Percentiles rank a stretch among this genome's conserved stretches.
Conservation (phyloP, 345 rosid genomes). For the Aegle marmelos region DNA sequence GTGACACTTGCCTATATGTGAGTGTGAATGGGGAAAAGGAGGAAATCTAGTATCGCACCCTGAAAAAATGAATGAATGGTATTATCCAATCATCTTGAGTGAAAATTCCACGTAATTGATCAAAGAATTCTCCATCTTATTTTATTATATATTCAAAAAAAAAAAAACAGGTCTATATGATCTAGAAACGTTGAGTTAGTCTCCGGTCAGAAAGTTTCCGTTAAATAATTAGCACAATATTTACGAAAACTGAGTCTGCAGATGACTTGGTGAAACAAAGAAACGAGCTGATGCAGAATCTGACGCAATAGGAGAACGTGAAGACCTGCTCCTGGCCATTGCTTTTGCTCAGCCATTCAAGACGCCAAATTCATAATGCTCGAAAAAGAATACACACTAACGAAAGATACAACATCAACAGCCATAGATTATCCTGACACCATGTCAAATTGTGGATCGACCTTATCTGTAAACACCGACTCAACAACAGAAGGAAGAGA, state of each 20-base stretch:
- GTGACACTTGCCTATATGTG: neutral
- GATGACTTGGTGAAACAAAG: neutral
- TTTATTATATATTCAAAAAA: no score
- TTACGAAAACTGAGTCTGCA: neutral
- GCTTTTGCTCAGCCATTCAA: neutral
- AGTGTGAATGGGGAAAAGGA: neutral
- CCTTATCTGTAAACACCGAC: neutral
- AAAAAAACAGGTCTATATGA: no score
- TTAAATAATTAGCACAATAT: neutral
- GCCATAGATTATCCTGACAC: neutral
- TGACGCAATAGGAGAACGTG: neutral
- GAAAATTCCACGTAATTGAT: neutral
- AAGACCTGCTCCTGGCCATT: neutral
- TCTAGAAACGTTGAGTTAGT: neutral
- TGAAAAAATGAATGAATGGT: neutral
- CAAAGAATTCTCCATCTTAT: neutral
- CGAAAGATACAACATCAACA: neutral
- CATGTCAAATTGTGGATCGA: neutral
- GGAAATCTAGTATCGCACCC: neutral
- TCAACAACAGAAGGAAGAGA: neutral
- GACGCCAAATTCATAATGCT: neutral
- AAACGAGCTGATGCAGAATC: neutral
- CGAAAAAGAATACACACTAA: neutral
- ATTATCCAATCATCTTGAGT: no score
- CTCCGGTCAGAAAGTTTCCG: neutral